Evolutionary conservation across 495 filamentous ascomycete genomes (phyloP).

Genomic region (Xylaria palmicola): DNA sequence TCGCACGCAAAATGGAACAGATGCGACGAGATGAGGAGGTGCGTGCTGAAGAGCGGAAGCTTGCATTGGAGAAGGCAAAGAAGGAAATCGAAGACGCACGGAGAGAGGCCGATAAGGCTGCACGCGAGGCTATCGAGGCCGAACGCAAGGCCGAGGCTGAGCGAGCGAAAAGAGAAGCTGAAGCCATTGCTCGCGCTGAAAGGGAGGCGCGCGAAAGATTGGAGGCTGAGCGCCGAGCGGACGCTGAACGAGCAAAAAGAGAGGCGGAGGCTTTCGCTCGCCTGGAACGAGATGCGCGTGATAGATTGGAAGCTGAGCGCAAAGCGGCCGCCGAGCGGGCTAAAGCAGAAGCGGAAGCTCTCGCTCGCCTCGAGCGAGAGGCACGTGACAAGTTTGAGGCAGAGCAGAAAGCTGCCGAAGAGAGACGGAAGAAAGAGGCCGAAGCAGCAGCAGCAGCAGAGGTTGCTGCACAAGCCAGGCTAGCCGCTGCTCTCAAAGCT

Average conservation of each 20-base stretch:
- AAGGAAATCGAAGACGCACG: constrained; percentile 40
- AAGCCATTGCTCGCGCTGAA: constrained; percentile 36
- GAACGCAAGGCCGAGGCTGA: constrained; percentile 39
- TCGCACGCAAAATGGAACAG: constrained; percentile 40
- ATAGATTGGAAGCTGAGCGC: constrained; percentile 37
- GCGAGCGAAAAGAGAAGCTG: constrained; percentile 22
- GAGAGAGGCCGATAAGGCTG: constrained; percentile 45
- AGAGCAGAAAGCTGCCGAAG: constrained; percentile 48
- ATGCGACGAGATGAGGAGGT: constrained; percentile 34
- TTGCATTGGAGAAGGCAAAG: constrained; percentile 34
- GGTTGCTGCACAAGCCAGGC: constrained; percentile 36
- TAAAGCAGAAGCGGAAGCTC: constrained; percentile 36
- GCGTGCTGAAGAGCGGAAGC: constrained; percentile 30
- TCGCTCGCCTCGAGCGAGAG: constrained; percentile 38
- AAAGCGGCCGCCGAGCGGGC: constrained; percentile 34
- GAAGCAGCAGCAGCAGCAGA: constrained; percentile 45
- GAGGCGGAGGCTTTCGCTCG: constrained; percentile 30
- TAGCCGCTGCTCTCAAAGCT: constrained; percentile 42
- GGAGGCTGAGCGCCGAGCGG: constrained; percentile 37
- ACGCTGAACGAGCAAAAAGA: constrained; percentile 27
- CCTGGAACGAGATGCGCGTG: constrained; percentile 43
- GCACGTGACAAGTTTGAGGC: constrained; percentile 38
- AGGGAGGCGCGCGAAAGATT: constrained; percentile 37
- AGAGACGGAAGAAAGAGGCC: constrained; percentile 52
- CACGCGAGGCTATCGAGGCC: constrained; percentile 37